phyloP scores from a whole-genome alignment of 495 filamentous ascomycete genomes.

The Cercophora newfieldiana region DNA sequence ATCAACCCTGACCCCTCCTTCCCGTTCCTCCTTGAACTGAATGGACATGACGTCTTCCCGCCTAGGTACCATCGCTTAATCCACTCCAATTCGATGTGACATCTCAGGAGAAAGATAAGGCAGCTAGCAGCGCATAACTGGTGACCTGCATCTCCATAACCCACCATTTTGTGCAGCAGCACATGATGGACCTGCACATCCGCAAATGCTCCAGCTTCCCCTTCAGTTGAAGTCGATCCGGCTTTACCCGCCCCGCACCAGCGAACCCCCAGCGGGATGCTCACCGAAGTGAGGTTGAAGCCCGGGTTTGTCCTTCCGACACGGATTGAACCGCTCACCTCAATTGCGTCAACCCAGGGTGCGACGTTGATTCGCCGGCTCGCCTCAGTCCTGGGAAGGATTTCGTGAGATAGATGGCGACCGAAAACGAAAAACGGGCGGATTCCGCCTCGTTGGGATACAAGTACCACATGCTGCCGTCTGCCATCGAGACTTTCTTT shows the following conservation, averaged over 20 bases:
- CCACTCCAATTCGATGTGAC: too few relatives aligned
- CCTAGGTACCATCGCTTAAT: too few relatives aligned
- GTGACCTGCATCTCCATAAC: too few relatives aligned
- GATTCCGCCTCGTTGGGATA: not conserved
- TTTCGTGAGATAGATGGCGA: too few relatives aligned
- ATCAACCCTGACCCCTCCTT: too few relatives aligned
- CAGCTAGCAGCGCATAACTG: too few relatives aligned
- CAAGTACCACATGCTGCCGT: not conserved
- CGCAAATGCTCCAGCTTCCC: not conserved
- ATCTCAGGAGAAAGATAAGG: too few relatives aligned
- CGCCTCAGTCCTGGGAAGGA: not conserved
- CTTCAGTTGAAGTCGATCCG: not conserved
- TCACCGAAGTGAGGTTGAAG: too few relatives aligned
- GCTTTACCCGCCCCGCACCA: not conserved
- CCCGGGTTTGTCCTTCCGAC: not conserved
- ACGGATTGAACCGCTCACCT: not conserved
- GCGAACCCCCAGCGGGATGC: not conserved
- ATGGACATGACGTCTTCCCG: too few relatives aligned
- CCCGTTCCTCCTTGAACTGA: not conserved
- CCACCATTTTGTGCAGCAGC: not conserved
- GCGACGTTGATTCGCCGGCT: not conserved
- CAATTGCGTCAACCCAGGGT: not conserved
- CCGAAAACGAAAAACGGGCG: not conserved
- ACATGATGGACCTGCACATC: too few relatives aligned
- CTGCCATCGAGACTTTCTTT: not conserved